Evolutionary conservation across 805 yeast species (phyloP).

Genomic region (Candida alai): DNA sequence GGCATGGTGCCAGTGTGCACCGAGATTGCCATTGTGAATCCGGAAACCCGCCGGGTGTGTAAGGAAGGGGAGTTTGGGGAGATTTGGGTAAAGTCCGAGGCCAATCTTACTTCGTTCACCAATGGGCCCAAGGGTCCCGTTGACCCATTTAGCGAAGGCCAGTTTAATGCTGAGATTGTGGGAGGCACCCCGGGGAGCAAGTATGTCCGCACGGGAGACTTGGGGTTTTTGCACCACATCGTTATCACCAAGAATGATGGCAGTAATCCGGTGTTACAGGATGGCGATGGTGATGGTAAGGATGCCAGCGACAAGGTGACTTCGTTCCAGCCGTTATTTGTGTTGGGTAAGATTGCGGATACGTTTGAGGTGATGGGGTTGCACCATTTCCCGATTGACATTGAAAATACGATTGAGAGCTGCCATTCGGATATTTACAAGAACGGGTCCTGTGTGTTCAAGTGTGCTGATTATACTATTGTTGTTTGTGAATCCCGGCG

Average conservation of each 20-base stretch:
- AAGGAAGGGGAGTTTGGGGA: constrained; percentile 93
- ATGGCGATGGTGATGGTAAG: constrained; percentile 1
- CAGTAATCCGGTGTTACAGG: constrained; percentile 23
- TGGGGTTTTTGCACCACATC: constrained; percentile 86
- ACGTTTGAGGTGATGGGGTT: constrained; percentile 90
- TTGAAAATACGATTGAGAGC: constrained; percentile 52
- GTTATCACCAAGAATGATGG: constrained; percentile 38
- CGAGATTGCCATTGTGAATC: constrained; percentile 90
- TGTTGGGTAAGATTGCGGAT: constrained; percentile 77
- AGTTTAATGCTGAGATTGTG: constrained; percentile 59
- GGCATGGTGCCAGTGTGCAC: constrained; percentile 96
- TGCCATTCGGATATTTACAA: constrained; percentile 56
- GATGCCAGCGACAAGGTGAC: constrained; percentile 20
- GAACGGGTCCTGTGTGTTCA: constrained; percentile 62
- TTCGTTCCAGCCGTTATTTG: constrained; percentile 73
- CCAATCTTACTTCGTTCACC: constrained; percentile 62
- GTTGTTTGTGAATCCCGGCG: constrained; percentile 66
- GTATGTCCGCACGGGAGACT: constrained; percentile 87
- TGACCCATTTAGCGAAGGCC: constrained; percentile 46
- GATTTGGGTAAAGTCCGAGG: constrained; percentile 93
- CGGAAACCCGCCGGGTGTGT: constrained; percentile 79
- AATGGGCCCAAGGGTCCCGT: constrained; percentile 49
- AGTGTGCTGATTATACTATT: constrained; percentile 75
- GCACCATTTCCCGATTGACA: constrained; percentile 84
- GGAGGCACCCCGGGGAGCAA: constrained; percentile 56